These are phyloP conservation scores for Hippophae tibetana DNA, from an alignment of 306 rosid species.

Conservation along the genomic window DNA sequence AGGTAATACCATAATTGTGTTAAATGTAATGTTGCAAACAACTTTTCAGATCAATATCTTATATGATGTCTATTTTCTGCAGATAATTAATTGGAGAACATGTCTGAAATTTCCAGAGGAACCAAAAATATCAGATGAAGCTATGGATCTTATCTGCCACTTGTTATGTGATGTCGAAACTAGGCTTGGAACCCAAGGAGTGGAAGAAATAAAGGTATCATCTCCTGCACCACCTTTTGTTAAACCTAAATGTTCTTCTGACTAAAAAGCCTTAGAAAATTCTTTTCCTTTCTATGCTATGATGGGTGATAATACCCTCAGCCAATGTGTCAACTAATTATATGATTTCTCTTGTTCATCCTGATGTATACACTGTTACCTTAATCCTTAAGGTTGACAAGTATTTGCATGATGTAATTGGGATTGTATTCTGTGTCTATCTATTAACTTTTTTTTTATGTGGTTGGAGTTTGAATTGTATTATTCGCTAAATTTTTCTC, in stretches of 20 bases:
- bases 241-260: slow-evolving; percentile 11
- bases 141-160: slow-evolving; percentile 71
- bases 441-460: not conserved
- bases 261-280: slow-evolving; percentile 7
- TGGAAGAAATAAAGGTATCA: slow-evolving; percentile 85
- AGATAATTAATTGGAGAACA: slow-evolving; percentile 98
- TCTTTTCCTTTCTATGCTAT: not conserved
- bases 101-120: slow-evolving; percentile 92
- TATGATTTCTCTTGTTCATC: no score
- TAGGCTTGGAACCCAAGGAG: slow-evolving; percentile 82
- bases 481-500: slow-evolving; percentile 20
- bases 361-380: not conserved
- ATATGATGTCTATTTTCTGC: slow-evolving; percentile 21
- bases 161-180: slow-evolving; percentile 88
- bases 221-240: slow-evolving; percentile 7
- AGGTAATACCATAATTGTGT: slow-evolving; percentile 38
- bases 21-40: slow-evolving; percentile 13
- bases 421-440: not conserved
- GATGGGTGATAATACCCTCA: not conserved
- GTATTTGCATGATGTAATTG: slow-evolving; percentile 1
- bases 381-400: not conserved
- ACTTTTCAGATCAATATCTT: slow-evolving; percentile 1
- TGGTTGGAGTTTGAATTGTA: slow-evolving; percentile 2
- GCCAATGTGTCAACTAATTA: no score
- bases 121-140: slow-evolving; percentile 77